phyloP scores from a whole-genome alignment of 805 yeast genomes.

The Sugiyamaella smithiae region DNA sequence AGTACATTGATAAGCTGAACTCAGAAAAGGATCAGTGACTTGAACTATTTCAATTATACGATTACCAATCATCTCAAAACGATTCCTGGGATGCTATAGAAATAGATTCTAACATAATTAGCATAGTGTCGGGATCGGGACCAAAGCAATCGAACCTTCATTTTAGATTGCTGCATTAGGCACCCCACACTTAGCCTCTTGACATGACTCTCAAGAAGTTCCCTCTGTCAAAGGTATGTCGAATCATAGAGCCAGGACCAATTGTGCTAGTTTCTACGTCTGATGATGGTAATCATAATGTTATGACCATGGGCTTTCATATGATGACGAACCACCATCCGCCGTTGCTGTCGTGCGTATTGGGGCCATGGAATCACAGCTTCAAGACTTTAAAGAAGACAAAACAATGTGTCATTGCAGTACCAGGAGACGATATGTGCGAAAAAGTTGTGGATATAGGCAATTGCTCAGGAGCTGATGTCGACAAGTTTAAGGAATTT shows the following conservation, averaged over 20 bases:
- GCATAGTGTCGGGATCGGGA: too few species aligned
- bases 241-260: slow-evolving; percentile 17
- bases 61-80: too few species aligned
- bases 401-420: slow-evolving; percentile 16
- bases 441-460: slow-evolving; percentile 19
- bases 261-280: slow-evolving; percentile 14
- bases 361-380: slow-evolving; percentile 18
- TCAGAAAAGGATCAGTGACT: not conserved
- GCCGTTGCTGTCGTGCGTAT: slow-evolving; percentile 10
- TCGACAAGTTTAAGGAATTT: slow-evolving; percentile 13
- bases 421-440: slow-evolving; percentile 10
- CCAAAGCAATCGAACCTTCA: too few species aligned
- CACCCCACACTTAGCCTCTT: not conserved
- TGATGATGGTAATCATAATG: slow-evolving; percentile 4
- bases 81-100: too few species aligned
- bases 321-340: slow-evolving; percentile 19
- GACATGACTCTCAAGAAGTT: slow-evolving; percentile 8
- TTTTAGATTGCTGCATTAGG: too few species aligned
- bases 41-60: too few species aligned
- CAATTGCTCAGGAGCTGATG: slow-evolving; percentile 15
- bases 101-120: too few species aligned
- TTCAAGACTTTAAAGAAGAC: slow-evolving; percentile 11
- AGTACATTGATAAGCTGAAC: slow-evolving; percentile 17
- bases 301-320: slow-evolving; percentile 20
- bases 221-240: slow-evolving; percentile 15